Base-by-base conservation (phyloP, 2,329 filamentous ascomycete genomes). In the Aspergillus calidoustus region DNA sequence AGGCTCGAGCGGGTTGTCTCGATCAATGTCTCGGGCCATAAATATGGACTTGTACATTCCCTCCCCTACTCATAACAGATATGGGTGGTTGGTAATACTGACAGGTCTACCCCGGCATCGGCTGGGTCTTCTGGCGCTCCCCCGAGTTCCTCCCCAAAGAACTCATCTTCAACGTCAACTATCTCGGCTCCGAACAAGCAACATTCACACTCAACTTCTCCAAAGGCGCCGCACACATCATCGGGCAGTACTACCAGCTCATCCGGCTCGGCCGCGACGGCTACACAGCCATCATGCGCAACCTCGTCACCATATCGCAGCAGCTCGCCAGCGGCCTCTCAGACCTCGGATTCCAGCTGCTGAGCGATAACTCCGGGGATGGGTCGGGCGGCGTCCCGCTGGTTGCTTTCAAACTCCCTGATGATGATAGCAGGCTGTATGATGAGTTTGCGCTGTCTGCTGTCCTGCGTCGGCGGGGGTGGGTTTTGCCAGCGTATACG, bases 401-500 rank as follows among this genome's bases (percentile, higher is more conserved):
- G 0, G 93, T 97, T 1, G 93, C 93, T 2, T 96, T 95, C 82
- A 89, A 92, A 60, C 83, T 97, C 1, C 79, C 87, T 52, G 81
- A 85, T 28, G 78, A 83, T 25, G 74, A 82, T 4, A 78, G 79
- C 3, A 82, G 86, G 41, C 78, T 83, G 60, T 91, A 86, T 69
- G 89, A 92, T 70, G 90, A 93, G 76, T 93, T 92, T 64, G 85
- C 89, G 0, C 81, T 92, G 46, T 92, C 93, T 0, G 92, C 95
- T 74, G 89, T 92, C 74, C 86, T 97, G 19, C 89, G 93, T 56
- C 87, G 91, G 61, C 87, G 92, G 22, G 91, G 91, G 44, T 97
- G 93, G 93, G 90, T 97, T 23, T 91, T 97, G 0, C 93, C 93
- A 0, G 93, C 93, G 0, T 97, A 97, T 79, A 97, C 93, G 41